Base-by-base conservation (phyloP, 2,329 filamentous ascomycete genomes). In the Monilinia laxa region DNA sequence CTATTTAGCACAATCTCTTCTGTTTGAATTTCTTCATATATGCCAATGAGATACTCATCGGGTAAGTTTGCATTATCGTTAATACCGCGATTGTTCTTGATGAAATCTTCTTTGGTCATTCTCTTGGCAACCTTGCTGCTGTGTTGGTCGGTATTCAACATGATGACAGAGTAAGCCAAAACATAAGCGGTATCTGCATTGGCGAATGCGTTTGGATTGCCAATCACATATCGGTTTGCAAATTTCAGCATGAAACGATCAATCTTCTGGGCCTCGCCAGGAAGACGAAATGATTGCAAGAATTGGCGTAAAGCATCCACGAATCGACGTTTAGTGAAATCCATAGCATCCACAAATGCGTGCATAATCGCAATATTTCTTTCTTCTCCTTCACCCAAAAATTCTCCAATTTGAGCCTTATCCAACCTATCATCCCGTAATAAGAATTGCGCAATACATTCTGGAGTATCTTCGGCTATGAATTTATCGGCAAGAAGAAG, bases 181-280 rank as follows among this genome's bases (percentile, higher is more conserved):
- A 99, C 92, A 72, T 99, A 99, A 18, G 95, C 94, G 0, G 96
- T 99, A 77, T 99, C 96, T 2, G 95, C 96, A 75, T 98, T 99
- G 47, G 95, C 95, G 78, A 97, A 99, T 1, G 95, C 94, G 75
- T 97, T 97, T 0, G 95, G 95, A 73, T 99, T 99, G 40, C 93
- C 93, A 68, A 89, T 90, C 62, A 96, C 91, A 77, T 99, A 99
- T 68, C 94, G 89, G 78, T 98, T 94, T 12, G 95, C 95, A 79
- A 98, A 99, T 78, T 99, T 99, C 71, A 99, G 82, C 95, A 99
- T 98, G 79, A 98, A 96, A 58, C 95, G 91, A 86, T 99, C 95
- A 72, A 99, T 99, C 81, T 99, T 99, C 77, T 99, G 95, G 0
- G 93, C 93, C 79, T 99, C 95, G 68, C 95, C 95, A 0, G 95